Conservation (phyloP, 177 flowering plant species). For the Vitis hybrid region DNA sequence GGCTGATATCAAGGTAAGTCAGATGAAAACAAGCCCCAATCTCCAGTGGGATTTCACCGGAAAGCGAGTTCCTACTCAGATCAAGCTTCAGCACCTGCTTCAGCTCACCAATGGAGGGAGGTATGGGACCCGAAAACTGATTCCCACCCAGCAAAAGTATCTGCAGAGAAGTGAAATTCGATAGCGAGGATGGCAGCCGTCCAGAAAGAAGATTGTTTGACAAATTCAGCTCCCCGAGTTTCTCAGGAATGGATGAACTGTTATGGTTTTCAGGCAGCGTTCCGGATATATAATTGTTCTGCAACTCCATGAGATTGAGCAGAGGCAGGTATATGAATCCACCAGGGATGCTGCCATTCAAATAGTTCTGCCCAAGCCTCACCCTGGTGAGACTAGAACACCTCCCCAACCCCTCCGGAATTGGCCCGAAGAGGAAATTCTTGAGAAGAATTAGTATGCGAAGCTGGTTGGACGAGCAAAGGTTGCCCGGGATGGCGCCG, state of each 20-base stretch:
- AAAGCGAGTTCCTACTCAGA: conserved; percentile 65
- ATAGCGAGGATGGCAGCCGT: conserved; percentile 63
- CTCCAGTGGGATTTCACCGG: conserved; percentile 61
- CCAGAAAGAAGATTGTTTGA: conserved; percentile 86
- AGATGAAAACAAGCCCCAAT: conserved; percentile 66
- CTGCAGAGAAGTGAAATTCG: conserved; percentile 75
- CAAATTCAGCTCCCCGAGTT: conserved; percentile 65
- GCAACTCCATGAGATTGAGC: conserved; percentile 65
- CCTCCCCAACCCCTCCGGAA: conserved; percentile 66
- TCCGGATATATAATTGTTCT: conserved; percentile 71
- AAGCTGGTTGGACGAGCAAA: conserved; percentile 64
- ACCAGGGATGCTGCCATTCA: conserved; percentile 80
- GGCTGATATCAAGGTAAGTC: conserved; percentile 77
- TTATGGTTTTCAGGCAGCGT: conserved; percentile 50
- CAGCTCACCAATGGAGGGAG: conserved; percentile 67
- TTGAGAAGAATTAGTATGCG: conserved; percentile 58
- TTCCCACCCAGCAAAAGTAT: conserved; percentile 66
- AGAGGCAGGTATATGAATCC: conserved; percentile 79
- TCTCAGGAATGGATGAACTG: conserved; percentile 34
- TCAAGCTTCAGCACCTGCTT: conserved; percentile 67
- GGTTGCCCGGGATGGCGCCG: conserved; percentile 61
- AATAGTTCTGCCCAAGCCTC: conserved; percentile 80
- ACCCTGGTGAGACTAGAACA: conserved; percentile 70
- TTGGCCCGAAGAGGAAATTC: conserved; percentile 80
- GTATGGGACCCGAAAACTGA: conserved; percentile 78